Evolutionary conservation across 2,329 filamentous ascomycete genomes (phyloP), one percentile per base, ranked within the genome.

Genomic region (Dactylellina cionopaga): DNA sequence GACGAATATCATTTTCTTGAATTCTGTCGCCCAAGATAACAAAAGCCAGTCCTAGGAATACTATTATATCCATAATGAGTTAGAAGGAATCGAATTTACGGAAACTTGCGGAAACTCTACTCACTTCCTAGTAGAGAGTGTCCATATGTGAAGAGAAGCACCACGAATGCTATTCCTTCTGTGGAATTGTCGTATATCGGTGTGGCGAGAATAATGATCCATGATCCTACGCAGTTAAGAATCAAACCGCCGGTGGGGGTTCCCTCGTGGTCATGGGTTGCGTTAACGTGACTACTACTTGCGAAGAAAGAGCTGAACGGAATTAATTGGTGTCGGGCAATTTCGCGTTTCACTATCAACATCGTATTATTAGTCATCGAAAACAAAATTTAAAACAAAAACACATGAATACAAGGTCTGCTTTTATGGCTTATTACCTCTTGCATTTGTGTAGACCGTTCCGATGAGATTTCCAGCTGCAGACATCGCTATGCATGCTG

Each of bases 291-390:
- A 15, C 22, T 44, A 15, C 35, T 58, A 10, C 15, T 58, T 19
- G 22, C 52, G 24, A 58, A 58, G 25, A 44, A 58, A 27, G 24
- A 24, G n/a, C 52, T 58, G n/a, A 58, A 58, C 17, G 52, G 52
- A 7, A 58, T 31, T 9, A 58, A 37, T 24, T 58, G 52, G 17
- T 58, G 37, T 19, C 27, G 31, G 5, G 52, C 52, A 25, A 58
- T 58, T 24, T 58, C 35, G 6, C 37, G 3, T n/a, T 58, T 58
- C 24, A 58, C 52, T 58, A n/a, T 13, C 5, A 44, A 19, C 6
- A 6, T 15, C 17, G n/a, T 19, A 24, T 19, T 24, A 29, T 24
- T 24, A 19, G 41, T 44, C 24, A 44, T 44, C 13, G n/a, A n/a
- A 19, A 19, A 22, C 6, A 17, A 51, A 15, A 51, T 24, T 31